Percentiles rank a stretch among this genome's conserved stretches.
Conservation (phyloP, 495 filamentous ascomycete species). For the Aspergillus conjunctus region DNA sequence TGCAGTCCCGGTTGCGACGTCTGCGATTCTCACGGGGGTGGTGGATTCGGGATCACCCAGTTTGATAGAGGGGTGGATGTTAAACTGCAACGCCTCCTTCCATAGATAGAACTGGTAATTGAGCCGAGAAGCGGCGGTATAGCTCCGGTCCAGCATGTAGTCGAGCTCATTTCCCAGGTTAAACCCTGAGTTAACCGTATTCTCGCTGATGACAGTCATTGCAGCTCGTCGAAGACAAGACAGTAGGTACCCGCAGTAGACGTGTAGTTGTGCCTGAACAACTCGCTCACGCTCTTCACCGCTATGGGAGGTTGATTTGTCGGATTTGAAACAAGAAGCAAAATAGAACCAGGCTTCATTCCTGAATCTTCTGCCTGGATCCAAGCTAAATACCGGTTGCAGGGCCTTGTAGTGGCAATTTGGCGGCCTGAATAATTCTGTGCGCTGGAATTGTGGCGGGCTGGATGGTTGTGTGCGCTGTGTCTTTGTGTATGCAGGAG, state of each 20-base stretch:
- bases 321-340: no score
- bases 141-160: conserved; percentile 7
- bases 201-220: neutral
- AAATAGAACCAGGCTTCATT: neutral
- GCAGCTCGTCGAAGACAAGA: no score
- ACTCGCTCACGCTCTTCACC: no score
- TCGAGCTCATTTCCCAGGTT: conserved; percentile 20
- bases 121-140: conserved; percentile 9
- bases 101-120: conserved; percentile 17
- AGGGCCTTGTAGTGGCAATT: neutral
- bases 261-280: no score
- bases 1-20: conserved; percentile 7
- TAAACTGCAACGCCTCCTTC: conserved; percentile 15
- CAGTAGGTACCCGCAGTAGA: no score
- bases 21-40: conserved; percentile 2
- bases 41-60: neutral
- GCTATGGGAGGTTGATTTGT: no score
- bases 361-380: neutral
- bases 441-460: no score
- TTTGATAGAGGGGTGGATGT: conserved; percentile 11
- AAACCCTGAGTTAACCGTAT: conserved; percentile 9
- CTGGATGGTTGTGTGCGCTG: no score
- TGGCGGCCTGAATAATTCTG: neutral
- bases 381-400: neutral
- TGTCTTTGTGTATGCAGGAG: neutral